Conservation (phyloP, 2,329 filamentous ascomycete species). For the Phyllosticta citrichinensis region DNA sequence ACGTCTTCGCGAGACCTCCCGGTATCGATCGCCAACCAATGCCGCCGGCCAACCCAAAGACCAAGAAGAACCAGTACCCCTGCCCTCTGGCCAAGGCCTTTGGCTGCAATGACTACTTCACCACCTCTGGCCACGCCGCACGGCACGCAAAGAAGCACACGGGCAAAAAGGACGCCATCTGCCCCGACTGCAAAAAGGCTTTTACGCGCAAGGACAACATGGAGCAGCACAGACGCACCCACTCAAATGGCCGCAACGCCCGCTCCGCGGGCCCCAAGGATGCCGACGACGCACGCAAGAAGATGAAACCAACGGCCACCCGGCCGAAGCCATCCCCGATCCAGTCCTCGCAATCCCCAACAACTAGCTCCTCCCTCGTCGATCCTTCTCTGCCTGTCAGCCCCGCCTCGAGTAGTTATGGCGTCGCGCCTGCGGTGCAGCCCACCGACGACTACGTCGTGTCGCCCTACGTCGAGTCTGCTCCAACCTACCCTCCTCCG, state of each 20-base stretch:
- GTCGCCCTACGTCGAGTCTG: constrained; percentile 24
- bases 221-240: constrained; percentile 74
- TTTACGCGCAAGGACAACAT: constrained; percentile 80
- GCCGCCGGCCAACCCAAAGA: constrained; percentile 33
- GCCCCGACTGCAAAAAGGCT: constrained; percentile 63
- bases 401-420: constrained; percentile 19
- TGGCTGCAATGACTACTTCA: constrained; percentile 69
- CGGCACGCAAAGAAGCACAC: constrained; percentile 79
- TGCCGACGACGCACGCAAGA: constrained; percentile 24
- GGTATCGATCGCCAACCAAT: constrained; percentile 29
- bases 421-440: constrained; percentile 21
- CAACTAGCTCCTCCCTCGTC: constrained; percentile 17
- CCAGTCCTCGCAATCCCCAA: constrained; percentile 14
- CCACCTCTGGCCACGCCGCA: constrained; percentile 75
- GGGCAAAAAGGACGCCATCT: constrained; percentile 66
- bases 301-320: constrained; percentile 25
- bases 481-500: constrained; percentile 6
- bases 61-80: constrained; percentile 59
- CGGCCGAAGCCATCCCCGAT: constrained; percentile 25
- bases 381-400: constrained; percentile 22
- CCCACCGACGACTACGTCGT: constrained; percentile 17
- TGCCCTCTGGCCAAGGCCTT: constrained; percentile 63
- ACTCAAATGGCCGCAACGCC: constrained; percentile 45
- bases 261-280: constrained; percentile 16
- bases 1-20: constrained; percentile 1